phyloP scores from a whole-genome alignment of 176 grass and related monocot species.

The Panicum miliaceum region DNA sequence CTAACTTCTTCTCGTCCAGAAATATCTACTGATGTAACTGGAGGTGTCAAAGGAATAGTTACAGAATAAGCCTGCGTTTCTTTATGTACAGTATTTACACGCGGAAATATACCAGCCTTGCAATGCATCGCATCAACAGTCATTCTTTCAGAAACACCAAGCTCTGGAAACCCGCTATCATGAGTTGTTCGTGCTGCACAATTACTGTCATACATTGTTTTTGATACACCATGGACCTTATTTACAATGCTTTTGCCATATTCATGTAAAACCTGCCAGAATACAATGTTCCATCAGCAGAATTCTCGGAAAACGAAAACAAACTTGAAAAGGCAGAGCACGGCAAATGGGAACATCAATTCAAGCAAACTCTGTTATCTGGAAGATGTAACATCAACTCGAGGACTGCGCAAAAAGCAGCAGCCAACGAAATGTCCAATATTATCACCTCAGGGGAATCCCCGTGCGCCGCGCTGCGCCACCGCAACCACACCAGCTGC shows the following conservation, averaged over 20 bases:
- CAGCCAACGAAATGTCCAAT: not conserved
- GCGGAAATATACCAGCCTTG: not conserved
- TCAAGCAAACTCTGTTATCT: not conserved
- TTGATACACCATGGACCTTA: slow-evolving; percentile 17
- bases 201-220: slow-evolving; percentile 32
- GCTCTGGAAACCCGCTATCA: slow-evolving; percentile 28
- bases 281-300: not conserved
- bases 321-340: not conserved
- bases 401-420: not conserved
- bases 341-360: not conserved
- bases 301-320: not conserved
- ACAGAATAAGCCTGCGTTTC: slow-evolving; percentile 22
- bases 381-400: not conserved
- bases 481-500: slow-evolving; percentile 40
- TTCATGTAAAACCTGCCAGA: slow-evolving; percentile 50
- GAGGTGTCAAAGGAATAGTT: slow-evolving; percentile 34
- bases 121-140: slow-evolving; percentile 24
- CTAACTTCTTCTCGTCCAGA: slow-evolving; percentile 28
- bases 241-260: slow-evolving; percentile 19
- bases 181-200: slow-evolving; percentile 1
- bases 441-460: slow-evolving; percentile 43
- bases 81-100: slow-evolving; percentile 33
- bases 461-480: slow-evolving; percentile 2
- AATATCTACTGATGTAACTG: slow-evolving; percentile 27
- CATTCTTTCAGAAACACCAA: slow-evolving; percentile 42